Conservation (phyloP, 495 filamentous ascomycete genomes). For the Lasiosphaeria ovina region DNA sequence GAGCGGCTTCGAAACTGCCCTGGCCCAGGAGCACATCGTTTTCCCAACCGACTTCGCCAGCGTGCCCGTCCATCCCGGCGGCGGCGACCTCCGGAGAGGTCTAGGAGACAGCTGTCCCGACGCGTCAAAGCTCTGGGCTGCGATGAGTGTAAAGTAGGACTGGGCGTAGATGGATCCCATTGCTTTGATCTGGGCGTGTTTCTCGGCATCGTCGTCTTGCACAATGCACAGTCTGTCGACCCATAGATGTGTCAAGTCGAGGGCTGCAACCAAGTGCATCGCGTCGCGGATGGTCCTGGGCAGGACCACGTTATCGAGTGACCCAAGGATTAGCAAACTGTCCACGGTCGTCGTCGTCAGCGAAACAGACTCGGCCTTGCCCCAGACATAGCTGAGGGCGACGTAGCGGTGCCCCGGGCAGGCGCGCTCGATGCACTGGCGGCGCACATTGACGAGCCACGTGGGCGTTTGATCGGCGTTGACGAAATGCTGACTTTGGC, state of each 20-base stretch:
- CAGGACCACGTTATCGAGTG: conserved; percentile 8
- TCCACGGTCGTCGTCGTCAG: conserved; percentile 8
- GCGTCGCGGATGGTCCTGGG: conserved; percentile 30
- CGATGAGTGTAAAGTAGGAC: conserved; percentile 34
- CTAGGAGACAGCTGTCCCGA: conserved; percentile 9
- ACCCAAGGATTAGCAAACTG: background rate
- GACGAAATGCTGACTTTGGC: background rate
- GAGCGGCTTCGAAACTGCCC: background rate
- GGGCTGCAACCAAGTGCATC: conserved; percentile 17
- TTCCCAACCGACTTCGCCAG: background rate
- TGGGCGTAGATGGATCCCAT: conserved; percentile 39
- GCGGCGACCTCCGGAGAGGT: background rate
- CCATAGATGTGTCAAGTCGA: conserved; percentile 32
- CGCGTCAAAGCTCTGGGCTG: conserved; percentile 20
- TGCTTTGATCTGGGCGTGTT: conserved; percentile 25
- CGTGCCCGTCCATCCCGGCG: background rate
- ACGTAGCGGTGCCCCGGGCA: conserved; percentile 9
- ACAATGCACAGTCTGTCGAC: conserved; percentile 38
- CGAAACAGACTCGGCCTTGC: conserved; percentile 8
- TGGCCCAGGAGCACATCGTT: background rate
- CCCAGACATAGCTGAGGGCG: conserved; percentile 30
- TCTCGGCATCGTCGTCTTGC: conserved; percentile 29
- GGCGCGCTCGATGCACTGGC: conserved; percentile 15
- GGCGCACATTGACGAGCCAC: conserved; percentile 19
- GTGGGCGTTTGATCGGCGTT: conserved; percentile 3